Evolutionary conservation across 2,329 filamentous ascomycete species (phyloP).

Genomic region (Aspergillus arachidicola): DNA sequence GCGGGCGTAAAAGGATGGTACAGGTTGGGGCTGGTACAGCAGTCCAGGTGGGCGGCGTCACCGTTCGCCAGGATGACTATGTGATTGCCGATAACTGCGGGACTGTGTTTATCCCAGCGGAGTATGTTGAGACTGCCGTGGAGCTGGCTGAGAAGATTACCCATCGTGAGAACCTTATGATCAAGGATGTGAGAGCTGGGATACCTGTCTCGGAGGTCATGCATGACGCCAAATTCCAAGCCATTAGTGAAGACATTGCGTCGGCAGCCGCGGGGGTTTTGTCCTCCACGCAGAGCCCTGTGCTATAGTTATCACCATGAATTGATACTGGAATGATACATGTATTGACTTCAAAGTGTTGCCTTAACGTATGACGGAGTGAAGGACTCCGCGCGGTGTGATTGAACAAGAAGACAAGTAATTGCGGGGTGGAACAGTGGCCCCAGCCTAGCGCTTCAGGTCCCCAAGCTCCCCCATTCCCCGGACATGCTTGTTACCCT

Average conservation of each 20-base stretch:
- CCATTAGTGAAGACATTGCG: constrained; percentile 2
- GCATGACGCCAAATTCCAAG: constrained; percentile 25
- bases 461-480: no score
- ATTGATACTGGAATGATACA: no score
- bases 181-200: constrained; percentile 11
- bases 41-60: constrained; percentile 16
- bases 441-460: no score
- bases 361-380: no score
- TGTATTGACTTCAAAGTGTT: no score
- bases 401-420: no score
- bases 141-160: constrained; percentile 16
- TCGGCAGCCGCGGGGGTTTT: no score
- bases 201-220: constrained; percentile 22
- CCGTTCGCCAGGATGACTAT: constrained; percentile 22
- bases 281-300: no score
- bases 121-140: constrained; percentile 18
- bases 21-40: constrained; percentile 33
- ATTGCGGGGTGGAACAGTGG: no score
- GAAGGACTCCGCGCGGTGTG: no score
- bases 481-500: no score
- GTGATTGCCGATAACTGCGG: constrained; percentile 25
- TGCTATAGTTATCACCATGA: no score
- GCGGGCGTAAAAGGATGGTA: constrained; percentile 33
- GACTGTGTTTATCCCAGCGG: constrained; percentile 20
- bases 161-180: constrained; percentile 19